These are phyloP conservation scores for Gossypium longicalyx DNA, from an alignment of 345 rosid genomes.

Conservation along the genomic window DNA sequence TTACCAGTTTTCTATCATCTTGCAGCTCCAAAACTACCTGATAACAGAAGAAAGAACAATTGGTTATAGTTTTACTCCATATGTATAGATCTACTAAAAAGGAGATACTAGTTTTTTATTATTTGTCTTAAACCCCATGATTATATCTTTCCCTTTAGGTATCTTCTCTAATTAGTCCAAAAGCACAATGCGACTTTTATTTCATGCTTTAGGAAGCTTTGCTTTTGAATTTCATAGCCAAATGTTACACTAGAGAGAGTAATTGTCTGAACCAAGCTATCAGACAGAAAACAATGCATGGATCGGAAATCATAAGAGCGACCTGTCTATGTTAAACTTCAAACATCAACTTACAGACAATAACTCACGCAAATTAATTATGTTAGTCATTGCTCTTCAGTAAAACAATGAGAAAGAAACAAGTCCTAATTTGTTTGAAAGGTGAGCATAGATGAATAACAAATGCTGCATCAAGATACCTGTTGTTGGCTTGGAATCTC, in stretches of 20 bases:
- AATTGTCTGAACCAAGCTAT: background rate
- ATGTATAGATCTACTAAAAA: background rate
- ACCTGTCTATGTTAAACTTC: background rate
- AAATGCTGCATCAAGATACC: slow-evolving; percentile 36
- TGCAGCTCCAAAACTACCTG: slow-evolving; percentile 89
- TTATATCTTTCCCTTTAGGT: background rate
- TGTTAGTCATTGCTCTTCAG: background rate
- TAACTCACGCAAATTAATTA: background rate
- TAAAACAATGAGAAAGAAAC: background rate
- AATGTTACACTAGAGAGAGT: background rate
- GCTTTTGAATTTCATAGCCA: background rate
- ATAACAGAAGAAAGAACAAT: slow-evolving; percentile 11
- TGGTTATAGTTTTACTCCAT: background rate
- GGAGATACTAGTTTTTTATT: background rate
- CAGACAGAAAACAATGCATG: background rate
- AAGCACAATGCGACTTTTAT: background rate
- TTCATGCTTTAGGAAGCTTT: background rate
- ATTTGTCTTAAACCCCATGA: background rate
- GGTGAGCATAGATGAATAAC: slow-evolving; percentile 4
- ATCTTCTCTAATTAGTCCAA: slow-evolving; percentile 7
- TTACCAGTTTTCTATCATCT: slow-evolving; percentile 67
- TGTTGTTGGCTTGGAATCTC: slow-evolving; percentile 67
- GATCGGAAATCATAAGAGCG: background rate
- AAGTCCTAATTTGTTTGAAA: background rate
- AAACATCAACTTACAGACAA: background rate